These are phyloP conservation scores for Epichloe sylvatica DNA, from an alignment of 2,329 filamentous ascomycete genomes.

Conservation along the genomic window DNA sequence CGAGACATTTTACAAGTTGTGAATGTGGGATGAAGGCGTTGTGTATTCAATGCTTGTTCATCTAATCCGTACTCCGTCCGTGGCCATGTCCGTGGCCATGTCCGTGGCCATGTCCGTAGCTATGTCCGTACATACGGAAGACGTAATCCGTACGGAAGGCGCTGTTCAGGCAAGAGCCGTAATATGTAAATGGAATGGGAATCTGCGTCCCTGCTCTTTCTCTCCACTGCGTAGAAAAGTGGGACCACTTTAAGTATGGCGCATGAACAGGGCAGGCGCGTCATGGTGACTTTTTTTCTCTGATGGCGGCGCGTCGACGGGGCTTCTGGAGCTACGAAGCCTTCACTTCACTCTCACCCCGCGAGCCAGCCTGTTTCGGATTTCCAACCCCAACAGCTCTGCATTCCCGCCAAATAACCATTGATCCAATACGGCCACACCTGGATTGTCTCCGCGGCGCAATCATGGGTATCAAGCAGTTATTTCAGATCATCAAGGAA, in stretches of 20 bases:
- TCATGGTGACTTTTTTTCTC: neutral
- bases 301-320: neutral
- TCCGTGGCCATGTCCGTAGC: too few species aligned
- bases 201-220: too few species aligned
- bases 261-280: slow-evolving; percentile 3
- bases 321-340: neutral
- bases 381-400: neutral
- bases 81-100: too few species aligned
- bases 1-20: slow-evolving; percentile 24
- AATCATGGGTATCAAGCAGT: slow-evolving; percentile 54
- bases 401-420: neutral
- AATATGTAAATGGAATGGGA: too few species aligned
- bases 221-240: slow-evolving; percentile 1
- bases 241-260: slow-evolving; percentile 8
- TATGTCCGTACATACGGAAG: too few species aligned
- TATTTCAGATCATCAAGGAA: slow-evolving; percentile 73
- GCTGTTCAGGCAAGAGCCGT: too few species aligned
- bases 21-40: too few species aligned
- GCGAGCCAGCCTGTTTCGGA: neutral
- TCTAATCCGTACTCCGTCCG: too few species aligned
- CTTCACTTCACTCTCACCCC: neutral
- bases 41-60: too few species aligned
- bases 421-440: neutral
- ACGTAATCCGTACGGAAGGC: too few species aligned
- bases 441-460: slow-evolving; percentile 3